These are phyloP conservation scores for Penicillium diatomitis DNA, from an alignment of 495 filamentous ascomycete species.

Conservation along the genomic window DNA sequence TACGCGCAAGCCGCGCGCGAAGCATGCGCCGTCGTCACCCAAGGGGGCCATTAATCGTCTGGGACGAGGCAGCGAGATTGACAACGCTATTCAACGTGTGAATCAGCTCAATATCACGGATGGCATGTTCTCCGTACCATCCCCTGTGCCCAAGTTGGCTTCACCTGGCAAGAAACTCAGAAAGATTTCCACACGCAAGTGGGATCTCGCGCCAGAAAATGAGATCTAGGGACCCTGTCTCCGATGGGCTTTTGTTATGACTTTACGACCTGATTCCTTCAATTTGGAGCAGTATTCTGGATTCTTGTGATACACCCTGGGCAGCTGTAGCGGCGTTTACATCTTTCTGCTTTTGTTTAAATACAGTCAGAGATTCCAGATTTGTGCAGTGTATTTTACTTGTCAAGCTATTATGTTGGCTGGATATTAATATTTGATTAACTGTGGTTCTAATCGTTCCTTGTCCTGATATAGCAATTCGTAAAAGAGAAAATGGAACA, in stretches of 20 bases:
- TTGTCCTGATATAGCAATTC: too few species aligned
- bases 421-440: too few species aligned
- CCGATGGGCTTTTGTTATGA: slow-evolving; percentile 7
- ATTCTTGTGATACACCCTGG: slow-evolving; percentile 10
- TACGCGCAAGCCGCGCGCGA: slow-evolving; percentile 32
- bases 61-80: slow-evolving; percentile 35
- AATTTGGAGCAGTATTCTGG: slow-evolving; percentile 1
- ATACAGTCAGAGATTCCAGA: not conserved
- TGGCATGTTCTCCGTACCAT: slow-evolving; percentile 26
- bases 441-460: too few species aligned
- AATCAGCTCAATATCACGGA: slow-evolving; percentile 36
- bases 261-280: slow-evolving; percentile 13
- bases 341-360: not conserved
- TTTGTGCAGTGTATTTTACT: not conserved
- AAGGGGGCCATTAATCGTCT: slow-evolving; percentile 20
- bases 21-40: slow-evolving; percentile 12
- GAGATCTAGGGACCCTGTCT: slow-evolving; percentile 22
- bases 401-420: not conserved
- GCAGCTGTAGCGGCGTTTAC: slow-evolving; percentile 13
- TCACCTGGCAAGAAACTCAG: slow-evolving; percentile 38
- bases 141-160: slow-evolving; percentile 8
- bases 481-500: too few species aligned
- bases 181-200: slow-evolving; percentile 47
- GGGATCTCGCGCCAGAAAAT: slow-evolving; percentile 48
- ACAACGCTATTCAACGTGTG: slow-evolving; percentile 35